Base-by-base conservation (phyloP, 2,329 filamentous ascomycete genomes). In the Elsinoe necatrix region DNA sequence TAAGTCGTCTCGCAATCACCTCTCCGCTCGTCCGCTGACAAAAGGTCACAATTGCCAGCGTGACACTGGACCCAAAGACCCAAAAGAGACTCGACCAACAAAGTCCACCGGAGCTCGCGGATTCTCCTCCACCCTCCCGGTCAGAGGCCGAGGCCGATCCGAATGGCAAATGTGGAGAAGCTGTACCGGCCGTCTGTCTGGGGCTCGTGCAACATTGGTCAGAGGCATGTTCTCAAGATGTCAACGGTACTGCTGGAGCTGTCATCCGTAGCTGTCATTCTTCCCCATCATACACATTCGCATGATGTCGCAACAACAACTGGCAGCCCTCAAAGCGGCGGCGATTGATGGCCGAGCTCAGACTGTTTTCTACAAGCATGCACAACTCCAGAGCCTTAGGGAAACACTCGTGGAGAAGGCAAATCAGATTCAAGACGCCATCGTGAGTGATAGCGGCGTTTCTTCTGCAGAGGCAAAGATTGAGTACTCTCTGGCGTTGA, bases 301-400 rank as follows among this genome's bases (percentile, higher is more conserved):
- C 31, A 37, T 23, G 11, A 60, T 60, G 58, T 51, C 58, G 61
- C 62, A 60, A 16, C 63, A 59, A 27, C 55, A 57, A 55, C 71
- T 70, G 39, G 63, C 63, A 54, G 61, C 61, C 25, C 62, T 77
- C 11, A 67, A 70, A 51, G 70, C 71, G 4, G 72, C 75, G 7
- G 70, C 73, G 9, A 71, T 74, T 8, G 74, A 78, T 51, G 72
- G 72, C 23, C 70, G 75, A 50, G 69, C 71, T 9, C 67, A 72
- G 47, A 79, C 75, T 58, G 61, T 73, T n/a, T 71, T 70, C 57
- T 76, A 75, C 58, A 69, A 73, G 9, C 74, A 75, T 61, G 69
- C 70, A 31, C 72, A 79, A 61, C 68, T 79, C 7, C 69, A 75
- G 57, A 62, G 61, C 1, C 68, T 80, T 0, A 73, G 76, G 59